phyloP scores from a whole-genome alignment of 176 grass and related monocot genomes.

The Puya raimondii region DNA sequence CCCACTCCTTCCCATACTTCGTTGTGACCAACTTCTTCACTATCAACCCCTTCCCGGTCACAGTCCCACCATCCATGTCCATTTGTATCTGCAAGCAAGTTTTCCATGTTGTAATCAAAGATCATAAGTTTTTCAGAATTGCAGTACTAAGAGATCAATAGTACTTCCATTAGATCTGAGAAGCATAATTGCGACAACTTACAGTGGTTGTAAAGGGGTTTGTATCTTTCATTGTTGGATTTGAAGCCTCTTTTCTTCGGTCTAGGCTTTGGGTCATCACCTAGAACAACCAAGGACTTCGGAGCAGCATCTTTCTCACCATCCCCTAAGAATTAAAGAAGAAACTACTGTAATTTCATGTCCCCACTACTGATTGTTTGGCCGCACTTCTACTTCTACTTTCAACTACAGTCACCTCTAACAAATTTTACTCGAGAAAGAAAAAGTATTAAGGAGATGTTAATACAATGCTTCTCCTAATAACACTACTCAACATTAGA shows the following conservation, averaged over 20 bases:
- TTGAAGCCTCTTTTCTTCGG: constrained; percentile 18
- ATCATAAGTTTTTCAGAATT: not conserved
- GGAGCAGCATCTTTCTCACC: constrained; percentile 7
- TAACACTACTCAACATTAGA: no score
- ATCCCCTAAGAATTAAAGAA: constrained; percentile 13
- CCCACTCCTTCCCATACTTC: constrained; percentile 91
- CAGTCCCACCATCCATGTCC: constrained; percentile 63
- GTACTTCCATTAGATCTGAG: not conserved
- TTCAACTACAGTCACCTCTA: not conserved
- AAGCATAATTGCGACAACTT: constrained; percentile 23
- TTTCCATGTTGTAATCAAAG: not conserved
- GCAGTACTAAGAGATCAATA: not conserved
- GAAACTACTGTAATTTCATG: no score
- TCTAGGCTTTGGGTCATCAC: constrained; percentile 55
- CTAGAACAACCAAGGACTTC: constrained; percentile 50
- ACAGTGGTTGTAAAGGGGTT: constrained; percentile 81
- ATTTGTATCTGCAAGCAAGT: constrained; percentile 54
- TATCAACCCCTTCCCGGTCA: constrained; percentile 69
- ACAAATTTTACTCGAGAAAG: no score
- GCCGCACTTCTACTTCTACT: not conserved
- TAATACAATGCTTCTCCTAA: no score
- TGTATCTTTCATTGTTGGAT: constrained; percentile 11
- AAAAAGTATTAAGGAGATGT: no score
- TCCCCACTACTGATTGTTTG: no score
- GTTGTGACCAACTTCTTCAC: constrained; percentile 70